Base-by-base conservation (phyloP, 78 protist species). In the Dictyostelium firmibasis region DNA sequence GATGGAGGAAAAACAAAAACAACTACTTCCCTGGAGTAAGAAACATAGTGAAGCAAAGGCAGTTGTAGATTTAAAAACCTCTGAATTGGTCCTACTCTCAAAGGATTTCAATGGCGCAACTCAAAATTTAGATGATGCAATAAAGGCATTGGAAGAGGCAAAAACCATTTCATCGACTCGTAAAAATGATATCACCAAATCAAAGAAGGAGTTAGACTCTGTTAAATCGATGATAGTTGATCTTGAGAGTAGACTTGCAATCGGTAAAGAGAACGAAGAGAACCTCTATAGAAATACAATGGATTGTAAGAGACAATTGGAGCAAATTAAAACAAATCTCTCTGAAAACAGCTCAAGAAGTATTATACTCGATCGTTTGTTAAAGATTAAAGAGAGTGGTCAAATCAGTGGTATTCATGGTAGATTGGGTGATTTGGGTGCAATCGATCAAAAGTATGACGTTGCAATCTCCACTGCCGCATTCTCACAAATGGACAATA, bases 401-500 rank as follows among this genome's bases (percentile, higher is more conserved):
- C 62, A 53, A 84, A 20, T 98, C 25, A 8, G 74, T 0, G 98
- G 98, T 25, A 85, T 97, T n/a, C 91, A 91, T 70, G 99, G 99
- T 7, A 89, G 99, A n/a, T 97, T 99, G 38, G 99, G 99, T 35
- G 98, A 98, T 41, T 97, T 99, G 23, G 99, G 99, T 29, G 16
- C 92, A 25, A 99, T 99, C 53, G 98, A 97, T 25, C 96, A 6
- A 50, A 47, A 85, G 89, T 99, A 97, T 83, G 99, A 98, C 78
- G 97, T 99, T 3, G 99, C 99, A 33, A 95, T 98, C 36, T 96
- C 98, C 11, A 98, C 99, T 7, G 97, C 98, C 8, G 91, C 98
- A 69, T 87, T 81, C 9, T 87, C 95, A 1, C 27, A 23, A 38
- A 86, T 99, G 36, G 91, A 98, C 81, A 33, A 92, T 64, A 91